Evolutionary conservation across 2,329 filamentous ascomycete genomes (phyloP).

Genomic region (Thielaviopsis cerberus): DNA sequence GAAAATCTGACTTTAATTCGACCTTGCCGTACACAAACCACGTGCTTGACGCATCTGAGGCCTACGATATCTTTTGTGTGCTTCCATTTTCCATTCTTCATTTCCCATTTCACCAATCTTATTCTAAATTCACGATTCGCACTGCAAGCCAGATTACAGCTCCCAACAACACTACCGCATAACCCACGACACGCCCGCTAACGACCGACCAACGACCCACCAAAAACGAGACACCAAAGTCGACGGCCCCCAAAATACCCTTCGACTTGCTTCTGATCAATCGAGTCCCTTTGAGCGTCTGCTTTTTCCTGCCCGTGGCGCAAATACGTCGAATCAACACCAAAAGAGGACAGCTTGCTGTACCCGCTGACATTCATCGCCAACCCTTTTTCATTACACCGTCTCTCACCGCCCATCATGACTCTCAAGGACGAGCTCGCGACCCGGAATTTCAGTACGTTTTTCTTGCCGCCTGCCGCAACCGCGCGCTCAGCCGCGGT

Average conservation of each 20-base stretch:
- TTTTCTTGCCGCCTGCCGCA: constrained; percentile 1
- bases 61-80: neutral
- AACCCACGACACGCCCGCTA: neutral
- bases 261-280: neutral
- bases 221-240: neutral
- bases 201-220: neutral
- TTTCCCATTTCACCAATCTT: neutral
- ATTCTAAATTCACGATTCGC: neutral
- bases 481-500: constrained; percentile 11
- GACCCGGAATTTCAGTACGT: constrained; percentile 57
- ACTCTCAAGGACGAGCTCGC: constrained; percentile 54
- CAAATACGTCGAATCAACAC: neutral
- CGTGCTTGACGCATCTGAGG: constrained; percentile 3
- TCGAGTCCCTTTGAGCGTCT: neutral
- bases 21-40: neutral
- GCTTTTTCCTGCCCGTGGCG: neutral
- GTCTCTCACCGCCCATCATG: constrained; percentile 29
- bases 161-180: neutral
- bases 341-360: neutral
- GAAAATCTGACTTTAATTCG: neutral
- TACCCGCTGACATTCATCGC: neutral
- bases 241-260: neutral
- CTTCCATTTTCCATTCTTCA: neutral
- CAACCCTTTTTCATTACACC: neutral
- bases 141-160: neutral